Base-by-base conservation (phyloP, 2,329 filamentous ascomycete genomes). In the Bimuria novae-zelandiae region DNA sequence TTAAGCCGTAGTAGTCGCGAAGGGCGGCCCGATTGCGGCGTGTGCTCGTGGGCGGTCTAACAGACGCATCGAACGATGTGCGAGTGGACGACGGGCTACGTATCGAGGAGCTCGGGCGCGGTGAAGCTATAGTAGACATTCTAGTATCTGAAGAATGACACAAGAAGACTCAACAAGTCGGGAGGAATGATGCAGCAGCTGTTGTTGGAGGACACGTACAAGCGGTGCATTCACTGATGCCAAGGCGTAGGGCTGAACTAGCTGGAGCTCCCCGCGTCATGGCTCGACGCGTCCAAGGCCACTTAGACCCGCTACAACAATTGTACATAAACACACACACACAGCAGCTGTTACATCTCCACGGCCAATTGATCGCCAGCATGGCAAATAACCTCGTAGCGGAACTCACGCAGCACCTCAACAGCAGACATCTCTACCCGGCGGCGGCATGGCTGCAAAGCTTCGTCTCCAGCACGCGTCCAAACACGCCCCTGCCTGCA, bases 1-100 rank as follows among this genome's bases (percentile, higher is more conserved):
- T 88, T 44, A 97, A 82, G 70, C 94, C 94, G 77, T 97, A 97
- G 80, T 96, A 97, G 70, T 97, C 92, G 65, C 94, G 89, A 17
- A 97, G 82, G 6, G 93, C 93, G 51, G 89, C 85, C 60, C 93
- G 89, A 76, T 96, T 96, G 56, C 89, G 82, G 51, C 84, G 81
- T 17, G 59, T 63, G 50, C 46, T 63, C 64, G 77, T 79, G 83
- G 77, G 56, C 25, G 59, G 64, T 53, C 62, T 56, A 21, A 61
- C 50, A 42, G 62, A 60, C 57, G 63, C 62, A 29, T 82, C 54
- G 87, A 90, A 80, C 30, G 89, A 92, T 4, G 89, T 87, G 11
- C 90, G 89, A 29, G 91, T 94, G 33, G 88, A 89, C 6, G 87
- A 88, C 0, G 90, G 89, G 3, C 88, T 88, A 7, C 81, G 77